Evolutionary conservation across 192 early-diverging fungal species (phyloP).

Genomic region (Backusella circina): DNA sequence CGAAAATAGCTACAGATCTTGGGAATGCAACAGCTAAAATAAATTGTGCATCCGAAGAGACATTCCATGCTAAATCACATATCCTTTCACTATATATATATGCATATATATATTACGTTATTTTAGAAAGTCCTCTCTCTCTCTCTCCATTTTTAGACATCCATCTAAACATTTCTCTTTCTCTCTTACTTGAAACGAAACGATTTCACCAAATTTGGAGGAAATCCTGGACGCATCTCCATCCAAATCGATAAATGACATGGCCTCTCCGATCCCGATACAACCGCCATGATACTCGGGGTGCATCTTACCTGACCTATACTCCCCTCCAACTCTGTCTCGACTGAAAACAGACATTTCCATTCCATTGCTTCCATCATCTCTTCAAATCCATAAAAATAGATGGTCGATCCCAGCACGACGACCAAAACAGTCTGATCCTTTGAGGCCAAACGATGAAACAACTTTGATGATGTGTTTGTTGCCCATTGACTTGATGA

Average conservation of each 20-base stretch:
- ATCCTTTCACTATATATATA: slow-evolving; percentile 39
- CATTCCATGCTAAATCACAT: slow-evolving; percentile 65
- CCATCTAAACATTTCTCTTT: too few relatives aligned
- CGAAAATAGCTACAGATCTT: slow-evolving; percentile 55
- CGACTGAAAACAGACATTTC: slow-evolving; percentile 1
- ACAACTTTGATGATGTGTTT: slow-evolving; percentile 5
- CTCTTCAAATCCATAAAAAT: slow-evolving; percentile 6
- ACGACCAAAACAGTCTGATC: background rate
- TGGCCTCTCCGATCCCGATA: background rate
- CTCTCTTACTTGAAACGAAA: slow-evolving; percentile 22
- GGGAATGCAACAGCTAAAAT: slow-evolving; percentile 62
- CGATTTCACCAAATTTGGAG: background rate
- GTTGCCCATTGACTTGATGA: slow-evolving; percentile 2
- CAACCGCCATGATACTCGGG: background rate
- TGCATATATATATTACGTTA: background rate
- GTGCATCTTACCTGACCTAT: slow-evolving; percentile 1
- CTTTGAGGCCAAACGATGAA: background rate
- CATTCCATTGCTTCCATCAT: background rate
- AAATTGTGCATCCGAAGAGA: slow-evolving; percentile 71
- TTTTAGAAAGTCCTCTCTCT: background rate
- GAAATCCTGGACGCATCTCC: slow-evolving; percentile 20
- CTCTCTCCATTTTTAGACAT: background rate
- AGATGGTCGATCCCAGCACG: background rate
- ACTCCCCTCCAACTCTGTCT: background rate
- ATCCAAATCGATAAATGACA: slow-evolving; percentile 21